Conservation (phyloP, 2,329 filamentous ascomycete genomes). For the Pseudogymnoascus sp. region DNA sequence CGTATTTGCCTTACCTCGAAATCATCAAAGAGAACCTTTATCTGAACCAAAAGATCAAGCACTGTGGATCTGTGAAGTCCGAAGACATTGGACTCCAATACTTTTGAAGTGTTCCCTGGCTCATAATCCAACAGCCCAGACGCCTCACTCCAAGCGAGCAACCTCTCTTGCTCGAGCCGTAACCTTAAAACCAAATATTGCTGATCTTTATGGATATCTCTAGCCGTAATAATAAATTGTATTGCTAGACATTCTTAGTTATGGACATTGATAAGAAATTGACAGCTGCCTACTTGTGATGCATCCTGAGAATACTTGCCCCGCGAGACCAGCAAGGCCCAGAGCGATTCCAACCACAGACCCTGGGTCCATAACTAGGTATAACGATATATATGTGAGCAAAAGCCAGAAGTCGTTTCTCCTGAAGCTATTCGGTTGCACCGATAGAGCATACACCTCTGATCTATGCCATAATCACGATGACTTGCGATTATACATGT, state of each 20-base stretch:
- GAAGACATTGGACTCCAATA: slow-evolving; percentile 40
- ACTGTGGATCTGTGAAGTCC: slow-evolving; percentile 40
- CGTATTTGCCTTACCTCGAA: slow-evolving; percentile 36
- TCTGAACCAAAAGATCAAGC: slow-evolving; percentile 40
- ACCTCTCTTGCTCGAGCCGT: slow-evolving; percentile 41
- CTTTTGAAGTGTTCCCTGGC: slow-evolving; percentile 32
- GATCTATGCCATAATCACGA: neutral
- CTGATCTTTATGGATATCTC: slow-evolving; percentile 39
- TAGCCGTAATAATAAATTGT: slow-evolving; percentile 40
- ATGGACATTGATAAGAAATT: neutral
- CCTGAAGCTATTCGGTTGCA: neutral
- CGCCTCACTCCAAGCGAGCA: slow-evolving; percentile 42
- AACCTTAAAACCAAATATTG: slow-evolving; percentile 40
- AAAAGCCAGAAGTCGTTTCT: neutral
- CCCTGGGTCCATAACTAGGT: slow-evolving; percentile 34
- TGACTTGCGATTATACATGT: neutral
- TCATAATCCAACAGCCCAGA: slow-evolving; percentile 39
- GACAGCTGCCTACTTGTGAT: slow-evolving; percentile 30
- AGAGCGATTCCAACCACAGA: slow-evolving; percentile 35
- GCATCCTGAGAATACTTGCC: slow-evolving; percentile 39
- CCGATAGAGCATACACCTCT: neutral
- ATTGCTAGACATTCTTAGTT: slow-evolving; percentile 29
- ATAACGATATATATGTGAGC: neutral
- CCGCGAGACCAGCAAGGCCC: slow-evolving; percentile 37
- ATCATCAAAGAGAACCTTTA: slow-evolving; percentile 39